Conservation (phyloP, 2,329 filamentous ascomycete species). For the Basipetospora chlamydospora region DNA sequence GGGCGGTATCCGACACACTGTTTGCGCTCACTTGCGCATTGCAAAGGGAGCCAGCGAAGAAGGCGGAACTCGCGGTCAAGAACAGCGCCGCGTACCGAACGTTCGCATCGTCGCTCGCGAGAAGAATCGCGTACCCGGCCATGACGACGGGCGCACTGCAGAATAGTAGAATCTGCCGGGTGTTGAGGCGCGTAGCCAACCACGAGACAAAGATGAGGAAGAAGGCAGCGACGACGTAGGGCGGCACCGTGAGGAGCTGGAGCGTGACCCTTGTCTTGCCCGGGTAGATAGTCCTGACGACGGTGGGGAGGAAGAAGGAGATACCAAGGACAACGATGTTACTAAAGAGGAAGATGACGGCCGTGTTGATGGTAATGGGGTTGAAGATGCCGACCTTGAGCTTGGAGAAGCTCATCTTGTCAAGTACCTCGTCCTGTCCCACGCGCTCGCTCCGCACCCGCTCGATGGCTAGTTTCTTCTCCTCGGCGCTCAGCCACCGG, state of each 20-base stretch:
- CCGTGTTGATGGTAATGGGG: constrained; percentile 14
- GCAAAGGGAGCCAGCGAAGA: constrained; percentile 44
- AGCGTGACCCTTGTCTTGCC: constrained; percentile 13
- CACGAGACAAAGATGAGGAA: constrained; percentile 10
- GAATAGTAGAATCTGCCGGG: constrained; percentile 11
- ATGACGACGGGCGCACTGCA: constrained; percentile 15
- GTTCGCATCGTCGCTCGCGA: constrained; percentile 18
- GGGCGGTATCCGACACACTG: constrained; percentile 49
- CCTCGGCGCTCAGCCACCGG: constrained; percentile 36
- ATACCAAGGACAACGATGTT: constrained; percentile 18
- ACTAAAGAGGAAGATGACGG: constrained; percentile 8
- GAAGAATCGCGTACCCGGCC: constrained; percentile 28
- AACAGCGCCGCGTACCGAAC: constrained; percentile 35
- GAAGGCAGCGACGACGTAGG: constrained; percentile 12
- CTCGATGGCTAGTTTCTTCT: constrained; percentile 38
- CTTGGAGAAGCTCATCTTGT: constrained; percentile 36
- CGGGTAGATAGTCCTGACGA: constrained; percentile 15
- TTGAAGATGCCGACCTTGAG: constrained; percentile 43
- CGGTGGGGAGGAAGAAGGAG: constrained; percentile 24
- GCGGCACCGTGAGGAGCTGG: constrained; percentile 15
- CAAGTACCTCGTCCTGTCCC: constrained; percentile 39
- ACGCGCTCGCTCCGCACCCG: constrained; percentile 29
- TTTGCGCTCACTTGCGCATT: constrained; percentile 51
- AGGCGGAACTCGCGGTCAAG: constrained; percentile 36
- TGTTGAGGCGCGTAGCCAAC: constrained; percentile 9